phyloP scores from a whole-genome alignment of 2,329 filamentous ascomycete species.

The Fusarium sp. region DNA sequence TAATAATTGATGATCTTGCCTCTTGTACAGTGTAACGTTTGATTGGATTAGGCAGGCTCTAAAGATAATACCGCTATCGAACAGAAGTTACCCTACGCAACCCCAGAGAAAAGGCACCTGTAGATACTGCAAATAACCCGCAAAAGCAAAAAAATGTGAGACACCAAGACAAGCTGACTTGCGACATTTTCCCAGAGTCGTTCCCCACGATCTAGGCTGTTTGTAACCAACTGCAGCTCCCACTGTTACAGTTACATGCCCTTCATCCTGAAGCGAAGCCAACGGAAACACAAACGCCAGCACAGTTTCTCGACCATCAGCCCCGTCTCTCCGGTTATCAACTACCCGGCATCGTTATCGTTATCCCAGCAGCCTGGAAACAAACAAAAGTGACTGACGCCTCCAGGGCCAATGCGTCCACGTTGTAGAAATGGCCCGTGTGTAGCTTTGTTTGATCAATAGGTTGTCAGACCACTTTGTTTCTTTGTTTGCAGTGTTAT shows the following conservation, averaged over 20 bases:
- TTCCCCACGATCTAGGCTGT: constrained; percentile 2
- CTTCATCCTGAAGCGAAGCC: constrained; percentile 35
- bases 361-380: constrained; percentile 4
- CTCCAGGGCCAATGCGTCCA: constrained; percentile 25
- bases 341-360: background rate
- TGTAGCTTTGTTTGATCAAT: background rate
- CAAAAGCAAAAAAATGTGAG: constrained; percentile 22
- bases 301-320: constrained; percentile 11
- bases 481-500: constrained; percentile 8
- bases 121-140: background rate
- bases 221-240: background rate
- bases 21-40: no score
- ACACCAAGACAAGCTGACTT: constrained; percentile 35
- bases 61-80: no score
- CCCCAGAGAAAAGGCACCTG: background rate
- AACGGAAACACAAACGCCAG: constrained; percentile 37
- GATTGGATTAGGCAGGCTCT: no score
- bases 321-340: background rate
- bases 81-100: background rate
- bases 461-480: constrained; percentile 14
- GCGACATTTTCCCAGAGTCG: constrained; percentile 21
- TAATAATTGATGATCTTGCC: no score
- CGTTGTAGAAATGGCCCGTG: constrained; percentile 25
- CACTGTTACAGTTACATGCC: constrained; percentile 38
- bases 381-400: background rate